Evolutionary conservation across 208 protist species (phyloP).

Genomic region (Trichomonas vaginalis): DNA sequence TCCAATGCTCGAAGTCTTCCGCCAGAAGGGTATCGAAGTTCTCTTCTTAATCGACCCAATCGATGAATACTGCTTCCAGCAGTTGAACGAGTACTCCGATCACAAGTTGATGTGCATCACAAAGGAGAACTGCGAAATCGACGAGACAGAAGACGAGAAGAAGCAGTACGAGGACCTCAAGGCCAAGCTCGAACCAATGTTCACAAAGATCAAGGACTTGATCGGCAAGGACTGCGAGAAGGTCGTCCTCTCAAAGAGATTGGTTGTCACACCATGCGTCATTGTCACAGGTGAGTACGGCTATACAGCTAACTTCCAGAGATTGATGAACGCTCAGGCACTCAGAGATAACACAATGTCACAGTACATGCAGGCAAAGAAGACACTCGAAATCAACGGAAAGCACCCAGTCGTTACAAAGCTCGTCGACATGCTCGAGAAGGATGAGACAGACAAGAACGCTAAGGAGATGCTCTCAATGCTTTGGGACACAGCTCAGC

Average conservation of each 20-base stretch:
- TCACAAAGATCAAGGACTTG: constrained; percentile 91
- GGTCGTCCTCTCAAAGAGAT: constrained; percentile 73
- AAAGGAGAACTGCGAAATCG: constrained; percentile 90
- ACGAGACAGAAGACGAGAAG: constrained; percentile 83
- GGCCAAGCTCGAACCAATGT: constrained; percentile 67
- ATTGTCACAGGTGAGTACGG: constrained; percentile 93
- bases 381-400: constrained; percentile 96
- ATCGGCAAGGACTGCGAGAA: constrained; percentile 96
- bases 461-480: constrained; percentile 90
- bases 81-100: constrained; percentile 86
- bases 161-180: constrained; percentile 77
- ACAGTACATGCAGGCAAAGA: constrained; percentile 89
- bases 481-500: constrained; percentile 87
- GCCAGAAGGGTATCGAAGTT: constrained; percentile 71
- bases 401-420: constrained; percentile 78
- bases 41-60: constrained; percentile 89
- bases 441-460: constrained; percentile 73
- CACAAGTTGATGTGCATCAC: constrained; percentile 94
- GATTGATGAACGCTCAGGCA: constrained; percentile 98
- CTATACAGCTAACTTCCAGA: constrained; percentile 95
- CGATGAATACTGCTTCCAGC: constrained; percentile 88
- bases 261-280: constrained; percentile 79
- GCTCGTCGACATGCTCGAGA: constrained; percentile 68
- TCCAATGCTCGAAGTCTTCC: constrained; percentile 82
- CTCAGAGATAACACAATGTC: constrained; percentile 80